A percentile compares a stretch with the other conserved stretches of the same genome.
phyloP scores from a whole-genome alignment of 2,329 filamentous ascomycete genomes.

The Botryotinia globosa region DNA sequence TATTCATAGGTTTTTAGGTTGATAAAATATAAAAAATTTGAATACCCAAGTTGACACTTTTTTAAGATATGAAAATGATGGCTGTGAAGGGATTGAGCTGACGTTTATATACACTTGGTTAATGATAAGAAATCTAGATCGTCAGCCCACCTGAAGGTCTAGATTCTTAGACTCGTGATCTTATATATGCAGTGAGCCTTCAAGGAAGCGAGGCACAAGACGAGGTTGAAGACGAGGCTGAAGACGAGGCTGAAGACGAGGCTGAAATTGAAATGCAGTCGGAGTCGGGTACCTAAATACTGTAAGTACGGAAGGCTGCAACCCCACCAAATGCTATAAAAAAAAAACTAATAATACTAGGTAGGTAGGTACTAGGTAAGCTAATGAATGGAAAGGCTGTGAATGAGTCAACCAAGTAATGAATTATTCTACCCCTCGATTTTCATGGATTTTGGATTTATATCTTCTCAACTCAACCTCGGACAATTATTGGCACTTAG shows the following conservation, averaged over 20 bases:
- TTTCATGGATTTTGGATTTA: neutral
- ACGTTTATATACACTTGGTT: neutral
- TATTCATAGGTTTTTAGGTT: neutral
- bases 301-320: neutral
- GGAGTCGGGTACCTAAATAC: no score
- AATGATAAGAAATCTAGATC: constrained; percentile 9
- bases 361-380: no score
- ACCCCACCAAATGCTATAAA: neutral
- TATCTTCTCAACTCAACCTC: neutral
- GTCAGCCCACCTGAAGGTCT: constrained; percentile 16
- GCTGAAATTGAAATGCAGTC: neutral
- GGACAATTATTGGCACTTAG: neutral
- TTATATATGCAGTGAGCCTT: constrained; percentile 12
- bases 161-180: constrained; percentile 9
- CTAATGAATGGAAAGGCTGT: constrained; percentile 12
- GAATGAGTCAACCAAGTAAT: neutral
- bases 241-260: no score
- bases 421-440: neutral
- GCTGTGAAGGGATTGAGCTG: neutral
- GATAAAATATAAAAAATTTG: neutral
- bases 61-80: neutral
- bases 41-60: neutral
- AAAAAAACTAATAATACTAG: neutral
- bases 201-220: neutral
- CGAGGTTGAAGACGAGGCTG: no score